Conservation (phyloP, 2,329 filamentous ascomycete genomes). For the Exophiala xenobiotica region DNA sequence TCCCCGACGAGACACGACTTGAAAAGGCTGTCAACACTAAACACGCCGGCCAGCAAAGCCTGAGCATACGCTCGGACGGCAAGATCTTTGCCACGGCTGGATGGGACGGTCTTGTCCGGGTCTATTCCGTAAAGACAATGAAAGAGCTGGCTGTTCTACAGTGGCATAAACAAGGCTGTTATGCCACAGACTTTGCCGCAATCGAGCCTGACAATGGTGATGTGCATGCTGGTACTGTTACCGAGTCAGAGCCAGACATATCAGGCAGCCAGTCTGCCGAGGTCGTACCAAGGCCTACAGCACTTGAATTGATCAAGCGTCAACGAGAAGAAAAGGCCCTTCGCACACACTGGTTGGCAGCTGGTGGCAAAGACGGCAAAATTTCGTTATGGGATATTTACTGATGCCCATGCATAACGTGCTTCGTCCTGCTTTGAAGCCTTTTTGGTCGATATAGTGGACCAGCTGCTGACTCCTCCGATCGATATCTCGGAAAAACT, state of each 20-base stretch:
- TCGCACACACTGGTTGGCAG: slow-evolving; percentile 81
- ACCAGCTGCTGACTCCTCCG: too few species aligned
- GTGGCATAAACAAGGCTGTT: slow-evolving; percentile 89
- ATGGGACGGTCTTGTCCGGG: slow-evolving; percentile 79
- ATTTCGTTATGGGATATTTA: slow-evolving; percentile 96
- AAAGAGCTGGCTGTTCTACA: slow-evolving; percentile 88
- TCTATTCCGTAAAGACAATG: slow-evolving; percentile 78
- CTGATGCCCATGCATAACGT: slow-evolving; percentile 41
- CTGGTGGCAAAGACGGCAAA: slow-evolving; percentile 91
- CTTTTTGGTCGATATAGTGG: too few species aligned
- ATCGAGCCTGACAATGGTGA: slow-evolving; percentile 29
- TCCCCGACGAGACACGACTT: slow-evolving; percentile 41
- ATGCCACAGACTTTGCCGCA: slow-evolving; percentile 70
- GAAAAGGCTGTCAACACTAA: slow-evolving; percentile 70
- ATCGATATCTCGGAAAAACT: too few species aligned
- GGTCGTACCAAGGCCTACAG: slow-evolving; percentile 12
- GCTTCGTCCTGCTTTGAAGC: not conserved
- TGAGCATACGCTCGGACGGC: slow-evolving; percentile 75
- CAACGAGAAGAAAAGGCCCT: slow-evolving; percentile 64
- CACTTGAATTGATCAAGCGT: slow-evolving; percentile 57
- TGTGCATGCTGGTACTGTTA: not conserved
- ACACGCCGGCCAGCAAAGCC: slow-evolving; percentile 83
- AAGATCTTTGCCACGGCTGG: slow-evolving; percentile 85
- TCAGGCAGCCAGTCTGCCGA: slow-evolving; percentile 16
- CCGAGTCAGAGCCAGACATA: not conserved